Conservation (phyloP, 2,329 filamentous ascomycete species). For the Xylariaceae sp. region DNA sequence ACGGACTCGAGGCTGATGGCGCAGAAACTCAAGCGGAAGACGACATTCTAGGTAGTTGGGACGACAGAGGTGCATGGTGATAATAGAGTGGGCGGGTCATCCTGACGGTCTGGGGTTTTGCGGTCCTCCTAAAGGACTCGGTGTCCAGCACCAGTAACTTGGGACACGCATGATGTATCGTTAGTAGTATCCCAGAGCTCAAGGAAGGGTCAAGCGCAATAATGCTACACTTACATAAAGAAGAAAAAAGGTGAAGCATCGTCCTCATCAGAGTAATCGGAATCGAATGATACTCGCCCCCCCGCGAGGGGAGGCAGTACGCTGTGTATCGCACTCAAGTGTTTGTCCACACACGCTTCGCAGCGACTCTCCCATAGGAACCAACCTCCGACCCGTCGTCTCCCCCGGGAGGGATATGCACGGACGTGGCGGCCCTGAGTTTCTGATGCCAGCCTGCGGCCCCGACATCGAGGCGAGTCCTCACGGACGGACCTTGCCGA, state of each 20-base stretch:
- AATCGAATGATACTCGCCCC: conserved; percentile 82
- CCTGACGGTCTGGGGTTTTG: no score
- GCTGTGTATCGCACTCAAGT: conserved; percentile 97
- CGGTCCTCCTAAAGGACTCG: no score
- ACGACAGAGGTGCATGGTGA: no score
- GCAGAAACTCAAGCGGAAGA: no score
- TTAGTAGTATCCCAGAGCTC: conserved; percentile 25
- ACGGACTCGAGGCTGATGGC: no score
- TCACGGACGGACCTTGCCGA: conserved; percentile 63
- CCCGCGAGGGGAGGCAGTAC: conserved; percentile 41
- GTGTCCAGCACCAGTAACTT: not conserved
- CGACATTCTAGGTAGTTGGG: no score
- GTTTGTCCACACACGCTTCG: conserved; percentile 83
- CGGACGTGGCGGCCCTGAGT: conserved; percentile 53
- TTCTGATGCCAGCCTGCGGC: conserved; percentile 88
- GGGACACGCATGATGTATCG: conserved; percentile 3
- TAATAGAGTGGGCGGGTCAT: no score
- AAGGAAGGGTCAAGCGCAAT: conserved; percentile 1
- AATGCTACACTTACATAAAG: conserved; percentile 24
- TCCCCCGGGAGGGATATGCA: conserved; percentile 26
- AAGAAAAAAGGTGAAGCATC: conserved; percentile 52
- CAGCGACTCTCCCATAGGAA: conserved; percentile 87
- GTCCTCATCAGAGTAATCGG: conserved; percentile 83
- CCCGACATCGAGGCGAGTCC: conserved; percentile 76
- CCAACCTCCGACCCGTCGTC: conserved; percentile 27